Conservation (phyloP, 164 flowering plant genomes). For the Stephania cephalantha region DNA sequence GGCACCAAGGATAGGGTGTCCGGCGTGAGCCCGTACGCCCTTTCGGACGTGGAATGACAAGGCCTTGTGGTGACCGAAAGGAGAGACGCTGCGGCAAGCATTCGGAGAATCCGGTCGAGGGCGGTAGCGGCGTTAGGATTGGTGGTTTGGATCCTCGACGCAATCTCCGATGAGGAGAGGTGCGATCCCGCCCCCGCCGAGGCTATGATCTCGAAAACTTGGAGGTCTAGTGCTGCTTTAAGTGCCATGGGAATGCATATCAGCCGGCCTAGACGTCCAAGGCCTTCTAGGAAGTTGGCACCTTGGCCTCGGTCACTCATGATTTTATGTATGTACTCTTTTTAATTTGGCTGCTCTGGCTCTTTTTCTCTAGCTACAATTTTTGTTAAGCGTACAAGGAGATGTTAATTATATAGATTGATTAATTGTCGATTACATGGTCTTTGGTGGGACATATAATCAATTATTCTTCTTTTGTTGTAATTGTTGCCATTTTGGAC, state of each 20-base stretch:
- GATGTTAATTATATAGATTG: too few species aligned
- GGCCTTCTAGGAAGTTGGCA: neutral
- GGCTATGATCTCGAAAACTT: constrained; percentile 12
- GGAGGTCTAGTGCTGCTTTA: constrained; percentile 9
- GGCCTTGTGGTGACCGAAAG: neutral
- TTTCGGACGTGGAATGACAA: neutral
- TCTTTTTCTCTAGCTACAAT: too few species aligned
- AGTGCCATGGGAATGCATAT: constrained; percentile 17
- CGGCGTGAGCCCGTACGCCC: constrained; percentile 9
- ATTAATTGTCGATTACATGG: too few species aligned
- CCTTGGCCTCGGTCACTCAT: neutral
- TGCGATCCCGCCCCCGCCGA: constrained; percentile 8
- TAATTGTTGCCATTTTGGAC: too few species aligned
- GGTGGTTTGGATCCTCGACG: constrained; percentile 9
- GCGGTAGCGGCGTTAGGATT: constrained; percentile 7
- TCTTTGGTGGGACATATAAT: too few species aligned
- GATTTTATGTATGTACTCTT: neutral
- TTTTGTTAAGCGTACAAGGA: too few species aligned
- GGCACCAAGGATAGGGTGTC: constrained; percentile 8
- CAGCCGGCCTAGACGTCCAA: neutral
- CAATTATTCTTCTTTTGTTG: too few species aligned
- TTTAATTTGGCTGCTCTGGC: too few species aligned
- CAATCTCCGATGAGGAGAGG: constrained; percentile 3
- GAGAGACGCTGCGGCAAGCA: constrained; percentile 11
- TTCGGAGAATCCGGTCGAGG: constrained; percentile 17